Conservation (phyloP, 2,329 filamentous ascomycete species). For the Alternaria solani region DNA sequence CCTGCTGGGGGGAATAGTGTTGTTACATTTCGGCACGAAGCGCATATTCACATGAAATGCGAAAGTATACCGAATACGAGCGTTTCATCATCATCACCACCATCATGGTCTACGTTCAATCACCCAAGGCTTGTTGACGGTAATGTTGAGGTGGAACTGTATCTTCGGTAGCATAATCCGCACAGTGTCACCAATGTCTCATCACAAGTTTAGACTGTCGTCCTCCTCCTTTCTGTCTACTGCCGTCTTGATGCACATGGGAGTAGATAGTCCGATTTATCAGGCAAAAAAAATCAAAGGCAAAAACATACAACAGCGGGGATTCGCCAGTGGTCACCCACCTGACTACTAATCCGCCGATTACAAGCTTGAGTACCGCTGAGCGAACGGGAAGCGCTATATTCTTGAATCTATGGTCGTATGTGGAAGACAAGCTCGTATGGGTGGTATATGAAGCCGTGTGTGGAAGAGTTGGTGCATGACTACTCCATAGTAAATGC, state of each 20-base stretch:
- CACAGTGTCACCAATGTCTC: too few species aligned
- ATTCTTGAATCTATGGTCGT: conserved; percentile 4
- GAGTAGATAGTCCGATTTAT: too few species aligned
- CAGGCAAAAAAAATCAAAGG: background rate
- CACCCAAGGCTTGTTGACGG: too few species aligned
- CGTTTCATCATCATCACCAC: background rate
- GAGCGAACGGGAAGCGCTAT: conserved; percentile 5
- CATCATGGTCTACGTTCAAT: background rate
- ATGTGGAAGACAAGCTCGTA: background rate
- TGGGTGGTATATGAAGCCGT: background rate
- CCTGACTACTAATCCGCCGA: conserved; percentile 5
- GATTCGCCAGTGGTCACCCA: conserved; percentile 11
- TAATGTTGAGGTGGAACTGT: background rate
- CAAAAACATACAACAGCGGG: conserved; percentile 15
- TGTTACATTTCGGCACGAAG: background rate
- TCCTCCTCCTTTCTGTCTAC: too few species aligned
- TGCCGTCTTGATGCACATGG: too few species aligned
- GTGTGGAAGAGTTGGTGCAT: background rate
- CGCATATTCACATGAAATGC: background rate
- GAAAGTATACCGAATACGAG: background rate
- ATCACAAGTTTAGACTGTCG: too few species aligned
- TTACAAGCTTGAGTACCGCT: background rate
- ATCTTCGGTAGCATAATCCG: too few species aligned
- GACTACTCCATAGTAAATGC: background rate
- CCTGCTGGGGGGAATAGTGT: background rate